Base-by-base conservation (phyloP, 2,329 filamentous ascomycete genomes). In the Alternaria sp. region DNA sequence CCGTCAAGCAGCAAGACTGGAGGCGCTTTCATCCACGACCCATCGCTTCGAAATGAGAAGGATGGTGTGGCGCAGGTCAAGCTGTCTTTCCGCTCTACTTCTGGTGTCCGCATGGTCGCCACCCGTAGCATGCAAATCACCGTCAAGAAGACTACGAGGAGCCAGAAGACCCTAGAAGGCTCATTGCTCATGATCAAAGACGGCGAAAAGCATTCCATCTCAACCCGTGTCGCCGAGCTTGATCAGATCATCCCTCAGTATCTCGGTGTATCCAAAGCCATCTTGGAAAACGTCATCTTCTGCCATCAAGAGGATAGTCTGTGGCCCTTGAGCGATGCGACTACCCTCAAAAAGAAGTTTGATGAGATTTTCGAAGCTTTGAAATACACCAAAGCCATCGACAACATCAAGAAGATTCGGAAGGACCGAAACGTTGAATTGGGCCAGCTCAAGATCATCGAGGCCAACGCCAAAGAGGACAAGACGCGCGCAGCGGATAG, bases 301-400 rank as follows among this genome's bases (percentile, higher is more conserved):
- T 99, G 96, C 78, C 96, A 99, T 76, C 96, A 99, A 77, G 96
- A 99, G 78, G 96, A 99, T 71, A 97, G 95, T 25, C 82, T 98
- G 26, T 99, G 96, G 96, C 96, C 96, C 0, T 90, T 99, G 86
- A 96, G 93, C 76, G 93, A 97, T 74, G 93, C 96, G 0, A 84
- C 88, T 0, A 88, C 88, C 1, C 84, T 99, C 55, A 99, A 99
- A 81, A 96, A 96, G 79, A 91, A 90, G 56, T 99, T 99, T 64
- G 96, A 99, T 76, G 93, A 97, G 77, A 99, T 99, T 11, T 99
- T 99, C 71, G 96, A 98, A 81, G 96, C 96, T 1, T 85, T 93
- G 81, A 97, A 97, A 78, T 99, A 98, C 80, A 97, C 94, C 33
- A 97, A 97, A 75, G 96, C 94, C 18, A 97, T 99, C 64, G 94